phyloP scores from a whole-genome alignment of 2,329 filamentous ascomycete genomes.

The Pseudohalonectria lignicola region DNA sequence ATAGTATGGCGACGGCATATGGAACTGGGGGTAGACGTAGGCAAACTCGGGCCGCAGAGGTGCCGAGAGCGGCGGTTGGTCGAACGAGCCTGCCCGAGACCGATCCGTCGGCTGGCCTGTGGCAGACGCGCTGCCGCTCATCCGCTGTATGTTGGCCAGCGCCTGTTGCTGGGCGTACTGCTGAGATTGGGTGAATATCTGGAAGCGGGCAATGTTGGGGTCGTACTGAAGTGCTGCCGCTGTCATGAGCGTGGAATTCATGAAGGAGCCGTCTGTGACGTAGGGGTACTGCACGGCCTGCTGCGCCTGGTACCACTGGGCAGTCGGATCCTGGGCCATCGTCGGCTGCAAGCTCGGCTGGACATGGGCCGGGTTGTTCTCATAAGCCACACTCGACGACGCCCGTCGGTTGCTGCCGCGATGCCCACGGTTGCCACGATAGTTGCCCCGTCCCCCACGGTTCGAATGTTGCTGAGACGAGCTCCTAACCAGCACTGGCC shows the following conservation, averaged over 20 bases:
- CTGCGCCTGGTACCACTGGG: slow-evolving; percentile 35
- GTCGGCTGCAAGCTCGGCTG: slow-evolving; percentile 28
- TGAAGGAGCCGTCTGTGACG: slow-evolving; percentile 17
- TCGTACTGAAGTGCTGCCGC: neutral
- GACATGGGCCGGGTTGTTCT: slow-evolving; percentile 17
- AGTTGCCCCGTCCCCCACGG: slow-evolving; percentile 36
- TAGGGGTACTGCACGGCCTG: slow-evolving; percentile 25
- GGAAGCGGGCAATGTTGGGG: slow-evolving; percentile 22
- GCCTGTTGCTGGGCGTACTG: slow-evolving; percentile 30
- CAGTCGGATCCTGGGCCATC: slow-evolving; percentile 34
- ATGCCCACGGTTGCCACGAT: slow-evolving; percentile 25
- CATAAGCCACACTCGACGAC: slow-evolving; percentile 42
- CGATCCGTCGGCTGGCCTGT: slow-evolving; percentile 28
- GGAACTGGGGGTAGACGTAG: slow-evolving; percentile 31
- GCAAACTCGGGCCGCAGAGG: slow-evolving; percentile 42
- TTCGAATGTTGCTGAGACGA: slow-evolving; percentile 46
- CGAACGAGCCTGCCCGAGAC: slow-evolving; percentile 52
- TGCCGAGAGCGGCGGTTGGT: slow-evolving; percentile 48
- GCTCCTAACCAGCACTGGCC: slow-evolving; percentile 47
- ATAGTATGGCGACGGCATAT: slow-evolving; percentile 33
- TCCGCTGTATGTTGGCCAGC: slow-evolving; percentile 30
- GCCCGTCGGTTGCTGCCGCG: slow-evolving; percentile 32
- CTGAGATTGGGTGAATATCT: slow-evolving; percentile 35
- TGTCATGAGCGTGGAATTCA: slow-evolving; percentile 9
- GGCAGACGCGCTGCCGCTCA: slow-evolving; percentile 22